Evolutionary conservation across 2,329 filamentous ascomycete genomes (phyloP), one percentile per base, ranked within the genome.

Genomic region (Hawksworthiomyces lignivorus): DNA sequence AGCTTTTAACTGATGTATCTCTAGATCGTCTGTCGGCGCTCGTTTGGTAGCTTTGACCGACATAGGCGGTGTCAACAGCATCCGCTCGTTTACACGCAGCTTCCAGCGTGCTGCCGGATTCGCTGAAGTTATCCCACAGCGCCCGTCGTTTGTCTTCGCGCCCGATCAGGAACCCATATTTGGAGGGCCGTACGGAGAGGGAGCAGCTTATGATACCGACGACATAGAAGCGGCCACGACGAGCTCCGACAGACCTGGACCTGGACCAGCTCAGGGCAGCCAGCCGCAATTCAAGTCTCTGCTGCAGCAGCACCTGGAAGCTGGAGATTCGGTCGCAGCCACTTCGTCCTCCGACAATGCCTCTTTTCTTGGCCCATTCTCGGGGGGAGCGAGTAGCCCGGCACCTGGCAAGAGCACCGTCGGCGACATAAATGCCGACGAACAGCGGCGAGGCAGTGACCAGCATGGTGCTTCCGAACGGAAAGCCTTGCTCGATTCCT

Each of bases 101-200:
- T 95, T 88, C 84, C 87, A 90, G 62, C 81, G 90, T 59, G 90
- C 90, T 28, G 87, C 88, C 20, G 82, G 75, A 44, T 97, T 97
- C 62, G 76, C 80, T 49, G 89, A 96, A 60, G 86, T 95, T 52
- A 82, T 92, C 26, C 87, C 87, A 5, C 81, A 85, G 42, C 77
- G 81, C 14, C 80, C 81, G 12, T 82, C 85, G 26, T 87, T 94
- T 57, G 70, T 86, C 40, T 74, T 80, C 48, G 72, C 73, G 3
- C 69, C 75, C 31, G 76, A 79, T 32, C 72, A 75, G 46, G 64
- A 64, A 26, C 65, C 66, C 17, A 56, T 65, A n/a, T 44, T 51
- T 17, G 58, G 57, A 40, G 50, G 54, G 15, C 57, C 56, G 5
- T 24, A 40, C 9, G 37, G 39, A 36, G 58, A 59, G 15, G 37